Conservation (phyloP, 352 stramenopile species). For the Phytophthora melonis region DNA sequence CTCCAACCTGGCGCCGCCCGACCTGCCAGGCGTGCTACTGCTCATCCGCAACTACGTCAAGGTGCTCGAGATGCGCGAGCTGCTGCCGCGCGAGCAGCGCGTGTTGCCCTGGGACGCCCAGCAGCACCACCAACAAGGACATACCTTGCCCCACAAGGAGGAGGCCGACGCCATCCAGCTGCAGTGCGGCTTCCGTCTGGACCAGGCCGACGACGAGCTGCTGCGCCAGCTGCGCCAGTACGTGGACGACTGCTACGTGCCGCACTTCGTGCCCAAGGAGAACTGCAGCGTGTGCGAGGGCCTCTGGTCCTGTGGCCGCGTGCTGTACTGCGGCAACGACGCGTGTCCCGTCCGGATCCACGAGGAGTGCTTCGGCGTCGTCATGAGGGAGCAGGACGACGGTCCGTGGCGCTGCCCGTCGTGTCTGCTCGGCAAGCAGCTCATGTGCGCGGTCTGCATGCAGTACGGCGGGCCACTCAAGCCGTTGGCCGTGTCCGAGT, state of each 20-base stretch:
- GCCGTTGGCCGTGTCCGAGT: constrained; percentile 48
- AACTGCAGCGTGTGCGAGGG: constrained; percentile 86
- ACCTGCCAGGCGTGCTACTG: constrained; percentile 72
- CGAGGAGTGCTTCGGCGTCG: constrained; percentile 85
- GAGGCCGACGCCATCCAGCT: constrained; percentile 46
- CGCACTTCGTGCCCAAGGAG: constrained; percentile 74
- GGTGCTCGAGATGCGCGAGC: constrained; percentile 42
- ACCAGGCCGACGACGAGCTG: constrained; percentile 59
- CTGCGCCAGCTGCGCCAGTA: constrained; percentile 73
- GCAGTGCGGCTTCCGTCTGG: constrained; percentile 72
- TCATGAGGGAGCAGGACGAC: constrained; percentile 60
- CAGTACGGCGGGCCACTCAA: constrained; percentile 84
- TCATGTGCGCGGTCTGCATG: constrained; percentile 83
- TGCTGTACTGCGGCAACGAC: constrained; percentile 79
- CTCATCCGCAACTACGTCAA: constrained; percentile 58
- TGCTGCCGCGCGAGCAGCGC: constrained; percentile 30
- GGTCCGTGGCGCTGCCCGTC: constrained; percentile 81
- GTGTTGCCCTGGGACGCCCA: constrained; percentile 38
- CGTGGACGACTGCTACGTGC: constrained; percentile 83
- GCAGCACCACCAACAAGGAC: neutral
- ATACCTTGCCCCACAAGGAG: constrained; percentile 12
- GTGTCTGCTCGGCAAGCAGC: constrained; percentile 75
- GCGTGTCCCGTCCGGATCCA: constrained; percentile 72
- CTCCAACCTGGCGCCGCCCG: constrained; percentile 68
- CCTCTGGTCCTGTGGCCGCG: constrained; percentile 78